These are phyloP conservation scores for Stachybotrys chlorohalonatus DNA, from an alignment of 2,329 filamentous ascomycete species.

Conservation along the genomic window DNA sequence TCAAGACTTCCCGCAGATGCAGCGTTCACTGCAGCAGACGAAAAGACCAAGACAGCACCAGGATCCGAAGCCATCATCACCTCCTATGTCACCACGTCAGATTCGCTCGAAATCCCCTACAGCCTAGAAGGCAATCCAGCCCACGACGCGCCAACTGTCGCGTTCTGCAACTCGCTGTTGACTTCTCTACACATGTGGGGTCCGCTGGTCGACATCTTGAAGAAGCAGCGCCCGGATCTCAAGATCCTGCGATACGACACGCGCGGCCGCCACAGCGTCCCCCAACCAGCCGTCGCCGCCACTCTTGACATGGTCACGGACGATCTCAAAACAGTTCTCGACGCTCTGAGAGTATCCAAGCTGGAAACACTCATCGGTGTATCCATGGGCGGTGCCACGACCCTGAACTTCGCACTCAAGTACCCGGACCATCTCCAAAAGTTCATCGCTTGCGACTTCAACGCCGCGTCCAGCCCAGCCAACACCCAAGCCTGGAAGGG, in stretches of 20 bases:
- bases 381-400: conserved; percentile 71
- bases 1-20: conserved; percentile 36
- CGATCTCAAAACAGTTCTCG: conserved; percentile 58
- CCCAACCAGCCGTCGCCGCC: conserved; percentile 37
- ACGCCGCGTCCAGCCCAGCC: conserved; percentile 58
- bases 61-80: conserved; percentile 45
- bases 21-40: conserved; percentile 46
- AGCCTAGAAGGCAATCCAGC: conserved; percentile 64
- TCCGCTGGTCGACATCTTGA: conserved; percentile 55
- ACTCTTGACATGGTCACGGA: conserved; percentile 57
- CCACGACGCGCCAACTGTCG: conserved; percentile 59
- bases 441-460: conserved; percentile 74
- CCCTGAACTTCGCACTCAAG: conserved; percentile 61
- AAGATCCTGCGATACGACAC: conserved; percentile 70
- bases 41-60: conserved; percentile 44
- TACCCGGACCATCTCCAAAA: conserved; percentile 49
- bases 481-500: conserved; percentile 77
- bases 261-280: conserved; percentile 54
- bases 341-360: conserved; percentile 58
- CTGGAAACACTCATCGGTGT: conserved; percentile 66
- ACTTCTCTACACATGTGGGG: conserved; percentile 79
- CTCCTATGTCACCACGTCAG: conserved; percentile 59
- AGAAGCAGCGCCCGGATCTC: conserved; percentile 50
- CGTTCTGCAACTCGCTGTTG: conserved; percentile 73
- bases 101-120: conserved; percentile 63